Conservation (phyloP, 768 basidiomycete genomes). For the Mycena venus region DNA sequence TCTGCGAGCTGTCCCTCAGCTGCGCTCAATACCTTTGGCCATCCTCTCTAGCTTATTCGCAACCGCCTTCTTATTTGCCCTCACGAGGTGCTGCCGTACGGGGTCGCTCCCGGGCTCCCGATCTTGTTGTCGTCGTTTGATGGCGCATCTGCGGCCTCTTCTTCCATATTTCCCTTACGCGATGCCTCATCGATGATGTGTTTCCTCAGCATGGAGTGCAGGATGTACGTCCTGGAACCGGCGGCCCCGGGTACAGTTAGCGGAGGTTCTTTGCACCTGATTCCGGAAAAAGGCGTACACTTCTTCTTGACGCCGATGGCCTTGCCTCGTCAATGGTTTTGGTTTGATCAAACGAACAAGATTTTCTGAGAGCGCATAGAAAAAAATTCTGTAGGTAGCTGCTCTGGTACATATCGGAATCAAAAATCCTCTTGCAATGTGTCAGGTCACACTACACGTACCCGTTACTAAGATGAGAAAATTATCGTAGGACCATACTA, state of each 20-base stretch:
- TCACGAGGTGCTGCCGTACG: slow-evolving; percentile 73
- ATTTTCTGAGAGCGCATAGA: no score
- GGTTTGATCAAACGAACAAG: no score
- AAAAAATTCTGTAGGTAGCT: no score
- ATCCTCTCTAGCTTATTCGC: slow-evolving; percentile 58
- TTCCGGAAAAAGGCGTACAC: slow-evolving; percentile 56
- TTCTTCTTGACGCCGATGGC: slow-evolving; percentile 77
- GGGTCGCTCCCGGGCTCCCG: slow-evolving; percentile 53
- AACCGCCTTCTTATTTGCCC: slow-evolving; percentile 39
- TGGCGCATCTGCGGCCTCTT: slow-evolving; percentile 60
- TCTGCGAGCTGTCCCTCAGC: slow-evolving; percentile 70
- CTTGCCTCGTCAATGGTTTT: slow-evolving; percentile 61
- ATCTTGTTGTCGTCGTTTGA: slow-evolving; percentile 64
- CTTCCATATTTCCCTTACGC: slow-evolving; percentile 66
- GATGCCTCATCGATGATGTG: slow-evolving; percentile 73
- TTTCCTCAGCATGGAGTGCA: slow-evolving; percentile 80
- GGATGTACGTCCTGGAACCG: slow-evolving; percentile 85
- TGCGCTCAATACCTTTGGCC: slow-evolving; percentile 70
- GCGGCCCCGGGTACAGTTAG: slow-evolving; percentile 50
- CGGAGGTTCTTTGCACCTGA: not conserved
- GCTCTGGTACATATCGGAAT: no score
- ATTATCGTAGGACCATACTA: no score
- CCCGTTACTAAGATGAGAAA: no score
- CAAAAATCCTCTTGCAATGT: no score
- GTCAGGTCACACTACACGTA: no score